Conservation (phyloP, 106 monocot species). For the Cymbidium sinense region DNA sequence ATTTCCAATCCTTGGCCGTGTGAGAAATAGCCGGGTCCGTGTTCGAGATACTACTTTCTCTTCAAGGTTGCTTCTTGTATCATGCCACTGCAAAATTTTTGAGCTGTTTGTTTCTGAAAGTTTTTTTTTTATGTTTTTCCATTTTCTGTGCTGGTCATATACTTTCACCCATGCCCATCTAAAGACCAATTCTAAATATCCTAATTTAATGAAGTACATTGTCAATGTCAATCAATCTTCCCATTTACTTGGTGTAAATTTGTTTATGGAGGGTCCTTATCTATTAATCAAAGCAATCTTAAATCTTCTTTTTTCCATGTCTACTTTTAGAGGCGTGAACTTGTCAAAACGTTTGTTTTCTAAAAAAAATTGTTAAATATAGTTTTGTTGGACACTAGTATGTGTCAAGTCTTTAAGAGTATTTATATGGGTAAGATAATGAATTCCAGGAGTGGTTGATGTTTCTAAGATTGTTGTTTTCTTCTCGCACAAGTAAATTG, state of each 20-base stretch:
- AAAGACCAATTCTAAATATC: neutral
- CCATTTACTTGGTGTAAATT: too few relatives aligned
- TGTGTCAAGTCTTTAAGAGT: neutral
- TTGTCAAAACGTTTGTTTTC: neutral
- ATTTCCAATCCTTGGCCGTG: conserved; percentile 84
- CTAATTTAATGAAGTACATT: neutral
- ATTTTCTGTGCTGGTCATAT: neutral
- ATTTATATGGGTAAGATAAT: neutral
- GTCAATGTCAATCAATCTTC: neutral
- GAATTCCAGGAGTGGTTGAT: neutral
- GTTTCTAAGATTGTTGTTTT: neutral
- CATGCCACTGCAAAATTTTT: neutral
- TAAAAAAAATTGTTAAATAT: neutral
- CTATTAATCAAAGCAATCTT: neutral
- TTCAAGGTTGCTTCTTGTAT: conserved; percentile 57
- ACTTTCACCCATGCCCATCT: too few relatives aligned
- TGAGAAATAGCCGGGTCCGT: conserved; percentile 88
- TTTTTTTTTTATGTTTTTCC: neutral
- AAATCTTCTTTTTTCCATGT: neutral
- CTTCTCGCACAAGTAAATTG: too few relatives aligned
- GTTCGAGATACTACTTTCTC: conserved; percentile 91
- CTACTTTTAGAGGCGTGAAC: neutral
- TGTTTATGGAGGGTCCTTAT: neutral
- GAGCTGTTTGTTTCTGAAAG: neutral
- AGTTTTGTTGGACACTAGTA: neutral